phyloP scores from a whole-genome alignment of 2,329 filamentous ascomycete species.

The Fusarium continuum region DNA sequence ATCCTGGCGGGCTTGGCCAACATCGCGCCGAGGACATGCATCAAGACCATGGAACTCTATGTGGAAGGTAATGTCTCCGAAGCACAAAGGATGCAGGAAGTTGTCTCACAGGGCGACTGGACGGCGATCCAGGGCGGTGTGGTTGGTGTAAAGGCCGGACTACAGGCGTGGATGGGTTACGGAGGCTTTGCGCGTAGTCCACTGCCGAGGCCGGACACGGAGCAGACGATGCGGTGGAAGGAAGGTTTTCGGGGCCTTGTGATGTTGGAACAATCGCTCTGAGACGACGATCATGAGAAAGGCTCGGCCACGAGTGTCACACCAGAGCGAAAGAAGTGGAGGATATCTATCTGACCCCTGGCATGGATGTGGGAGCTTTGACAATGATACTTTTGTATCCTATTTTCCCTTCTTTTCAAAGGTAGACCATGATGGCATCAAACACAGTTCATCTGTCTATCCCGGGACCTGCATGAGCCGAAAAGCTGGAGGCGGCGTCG shows the following conservation, averaged over 20 bases:
- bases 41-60: slow-evolving; percentile 69
- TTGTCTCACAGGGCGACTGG: slow-evolving; percentile 76
- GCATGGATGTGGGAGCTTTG: slow-evolving; percentile 9
- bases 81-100: slow-evolving; percentile 70
- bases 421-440: slow-evolving; percentile 1
- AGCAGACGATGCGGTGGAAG: slow-evolving; percentile 61
- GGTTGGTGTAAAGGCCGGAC: slow-evolving; percentile 74
- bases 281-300: slow-evolving; percentile 17
- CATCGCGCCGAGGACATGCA: slow-evolving; percentile 73
- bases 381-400: not conserved
- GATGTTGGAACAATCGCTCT: slow-evolving; percentile 60
- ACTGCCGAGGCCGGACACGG: slow-evolving; percentile 55
- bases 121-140: slow-evolving; percentile 76
- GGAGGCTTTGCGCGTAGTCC: slow-evolving; percentile 59
- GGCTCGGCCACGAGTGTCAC: slow-evolving; percentile 10
- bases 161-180: slow-evolving; percentile 74
- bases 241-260: slow-evolving; percentile 65
- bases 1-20: slow-evolving; percentile 78
- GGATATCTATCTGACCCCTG: not conserved
- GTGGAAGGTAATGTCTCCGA: slow-evolving; percentile 65
- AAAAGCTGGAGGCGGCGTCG: not conserved
- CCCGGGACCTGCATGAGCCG: slow-evolving; percentile 29
- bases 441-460: slow-evolving; percentile 3
- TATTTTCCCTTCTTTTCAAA: not conserved
- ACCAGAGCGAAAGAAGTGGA: slow-evolving; percentile 17